A percentile compares a stretch with the other conserved stretches of the same genome.
Evolutionary conservation across 2,329 filamentous ascomycete genomes (phyloP).

Genomic region (Aspergillus tubingensis): DNA sequence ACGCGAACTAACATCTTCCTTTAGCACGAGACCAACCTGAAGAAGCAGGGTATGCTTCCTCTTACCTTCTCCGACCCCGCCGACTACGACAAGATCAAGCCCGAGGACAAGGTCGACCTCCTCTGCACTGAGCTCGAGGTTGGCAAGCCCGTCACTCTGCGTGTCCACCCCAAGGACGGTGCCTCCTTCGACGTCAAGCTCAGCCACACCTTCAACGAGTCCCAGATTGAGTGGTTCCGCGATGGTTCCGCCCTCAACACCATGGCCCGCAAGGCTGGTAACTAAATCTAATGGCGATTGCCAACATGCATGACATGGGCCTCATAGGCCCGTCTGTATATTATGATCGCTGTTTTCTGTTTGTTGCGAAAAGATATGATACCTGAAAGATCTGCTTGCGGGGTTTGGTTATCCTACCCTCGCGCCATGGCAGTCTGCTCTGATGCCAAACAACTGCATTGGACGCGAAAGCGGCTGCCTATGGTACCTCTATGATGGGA

Average conservation of each 20-base stretch:
- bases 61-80: constrained; percentile 91
- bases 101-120: constrained; percentile 89
- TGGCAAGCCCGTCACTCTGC: constrained; percentile 88
- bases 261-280: constrained; percentile 73
- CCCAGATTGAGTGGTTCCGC: constrained; percentile 99
- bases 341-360: constrained; percentile 28
- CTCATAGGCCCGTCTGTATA: constrained; percentile 23
- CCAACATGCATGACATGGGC: neutral
- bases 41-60: constrained; percentile 99
- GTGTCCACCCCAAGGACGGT: constrained; percentile 88
- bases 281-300: constrained; percentile 26
- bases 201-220: constrained; percentile 95
- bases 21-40: constrained; percentile 97
- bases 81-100: constrained; percentile 96
- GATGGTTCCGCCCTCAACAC: constrained; percentile 97
- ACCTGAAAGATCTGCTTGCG: neutral
- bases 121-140: constrained; percentile 85
- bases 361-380: constrained; percentile 15
- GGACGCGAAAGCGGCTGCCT: constrained; percentile 19
- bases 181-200: constrained; percentile 78
- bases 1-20: constrained; percentile 18
- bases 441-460: constrained; percentile 16
- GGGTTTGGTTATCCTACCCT: neutral
- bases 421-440: neutral
- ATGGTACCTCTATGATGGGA: constrained; percentile 32